Conservation (phyloP, 2,329 filamentous ascomycete species). For the Sporothrix protearum region DNA sequence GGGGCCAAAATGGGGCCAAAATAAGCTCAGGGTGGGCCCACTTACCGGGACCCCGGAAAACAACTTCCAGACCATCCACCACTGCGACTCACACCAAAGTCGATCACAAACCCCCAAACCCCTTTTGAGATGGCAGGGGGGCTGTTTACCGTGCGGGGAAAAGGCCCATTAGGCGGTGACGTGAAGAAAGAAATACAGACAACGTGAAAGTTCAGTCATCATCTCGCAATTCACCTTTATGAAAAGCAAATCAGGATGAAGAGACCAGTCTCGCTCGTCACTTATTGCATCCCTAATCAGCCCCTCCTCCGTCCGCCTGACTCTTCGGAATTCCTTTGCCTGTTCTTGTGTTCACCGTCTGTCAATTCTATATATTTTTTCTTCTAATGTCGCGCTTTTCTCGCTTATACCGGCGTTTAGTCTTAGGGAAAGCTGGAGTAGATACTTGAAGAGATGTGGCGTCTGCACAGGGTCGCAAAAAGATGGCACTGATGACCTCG, state of each 20-base stretch:
- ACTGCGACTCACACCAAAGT: neutral
- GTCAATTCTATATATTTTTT: neutral
- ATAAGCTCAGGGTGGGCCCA: neutral
- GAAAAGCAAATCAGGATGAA: neutral
- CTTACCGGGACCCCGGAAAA: constrained; percentile 14
- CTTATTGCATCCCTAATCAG: neutral
- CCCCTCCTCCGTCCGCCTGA: neutral
- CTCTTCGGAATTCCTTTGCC: neutral
- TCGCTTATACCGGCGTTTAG: constrained; percentile 2
- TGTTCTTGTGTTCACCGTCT: neutral
- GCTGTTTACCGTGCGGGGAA: neutral
- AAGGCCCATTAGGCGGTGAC: neutral
- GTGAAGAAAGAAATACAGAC: neutral
- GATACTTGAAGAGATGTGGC: neutral
- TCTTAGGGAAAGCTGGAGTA: constrained; percentile 6
- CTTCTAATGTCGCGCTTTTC: neutral
- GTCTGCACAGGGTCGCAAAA: neutral
- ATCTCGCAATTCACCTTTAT: neutral
- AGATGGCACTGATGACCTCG: constrained; percentile 1
- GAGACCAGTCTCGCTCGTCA: neutral
- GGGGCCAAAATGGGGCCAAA: neutral
- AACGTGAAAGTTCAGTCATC: neutral
- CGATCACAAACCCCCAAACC: neutral
- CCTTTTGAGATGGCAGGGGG: neutral
- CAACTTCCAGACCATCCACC: constrained; percentile 9